Evolutionary conservation across 2,329 filamentous ascomycete species (phyloP).

Genomic region (Corinectria fuckeliana): DNA sequence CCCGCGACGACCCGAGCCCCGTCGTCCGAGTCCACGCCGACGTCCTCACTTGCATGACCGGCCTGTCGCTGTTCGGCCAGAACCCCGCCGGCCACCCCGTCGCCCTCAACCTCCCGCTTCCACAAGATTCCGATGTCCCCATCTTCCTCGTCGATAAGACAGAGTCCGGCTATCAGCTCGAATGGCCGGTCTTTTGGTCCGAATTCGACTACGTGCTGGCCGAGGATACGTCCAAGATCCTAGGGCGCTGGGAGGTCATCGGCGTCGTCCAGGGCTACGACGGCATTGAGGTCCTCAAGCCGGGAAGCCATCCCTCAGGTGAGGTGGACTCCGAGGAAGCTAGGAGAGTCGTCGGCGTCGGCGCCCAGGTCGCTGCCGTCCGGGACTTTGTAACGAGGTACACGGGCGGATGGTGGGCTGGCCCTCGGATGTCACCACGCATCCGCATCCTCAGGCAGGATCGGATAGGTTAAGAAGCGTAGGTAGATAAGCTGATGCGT

Average conservation of each 20-base stretch:
- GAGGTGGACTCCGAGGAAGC: constrained; percentile 18
- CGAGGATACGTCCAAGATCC: constrained; percentile 56
- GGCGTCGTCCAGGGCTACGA: constrained; percentile 64
- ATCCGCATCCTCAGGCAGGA: constrained; percentile 55
- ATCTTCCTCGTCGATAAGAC: constrained; percentile 66
- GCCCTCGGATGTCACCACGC: constrained; percentile 64
- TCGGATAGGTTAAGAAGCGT: constrained; percentile 31
- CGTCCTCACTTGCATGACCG: constrained; percentile 73
- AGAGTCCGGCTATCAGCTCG: constrained; percentile 52
- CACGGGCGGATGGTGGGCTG: constrained; percentile 70
- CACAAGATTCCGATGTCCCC: constrained; percentile 30
- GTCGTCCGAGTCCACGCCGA: constrained; percentile 64
- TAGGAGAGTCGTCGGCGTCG: constrained; percentile 53
- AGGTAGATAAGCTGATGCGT: neutral
- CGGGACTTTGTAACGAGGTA: constrained; percentile 50
- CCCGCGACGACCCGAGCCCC: constrained; percentile 32
- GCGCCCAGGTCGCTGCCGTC: constrained; percentile 46
- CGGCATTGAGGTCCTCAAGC: constrained; percentile 64
- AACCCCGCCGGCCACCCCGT: constrained; percentile 48
- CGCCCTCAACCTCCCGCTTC: constrained; percentile 34
- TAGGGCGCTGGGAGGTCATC: constrained; percentile 62
- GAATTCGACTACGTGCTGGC: constrained; percentile 67
- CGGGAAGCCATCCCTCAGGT: constrained; percentile 43
- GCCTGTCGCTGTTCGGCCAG: constrained; percentile 70
- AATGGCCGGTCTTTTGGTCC: constrained; percentile 64